phyloP scores from a whole-genome alignment of 331 rosid genomes.

The Acacia pycnantha region DNA sequence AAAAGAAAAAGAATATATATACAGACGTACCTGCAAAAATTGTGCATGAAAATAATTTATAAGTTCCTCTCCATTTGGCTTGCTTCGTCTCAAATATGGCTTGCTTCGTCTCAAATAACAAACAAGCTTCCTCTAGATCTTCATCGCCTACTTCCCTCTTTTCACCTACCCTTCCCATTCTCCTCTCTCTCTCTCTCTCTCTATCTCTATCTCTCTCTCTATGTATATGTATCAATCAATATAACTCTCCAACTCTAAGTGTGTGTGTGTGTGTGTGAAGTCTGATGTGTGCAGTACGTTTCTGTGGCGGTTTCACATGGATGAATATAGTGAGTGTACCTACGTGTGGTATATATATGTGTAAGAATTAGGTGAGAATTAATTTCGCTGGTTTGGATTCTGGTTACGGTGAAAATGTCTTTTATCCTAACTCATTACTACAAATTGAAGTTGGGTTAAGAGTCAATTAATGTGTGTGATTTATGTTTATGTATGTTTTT shows the following conservation, averaged over 20 bases:
- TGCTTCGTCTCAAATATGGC: slow-evolving; percentile 48
- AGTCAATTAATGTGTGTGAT: no score
- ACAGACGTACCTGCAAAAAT: slow-evolving; percentile 31
- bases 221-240: not conserved
- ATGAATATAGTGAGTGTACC: no score
- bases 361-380: no score
- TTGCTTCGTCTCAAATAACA: slow-evolving; percentile 45
- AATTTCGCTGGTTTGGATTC: no score
- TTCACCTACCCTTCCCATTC: not conserved
- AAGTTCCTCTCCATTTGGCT: slow-evolving; percentile 32
- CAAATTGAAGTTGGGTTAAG: no score
- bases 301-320: not conserved
- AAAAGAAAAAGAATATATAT: not conserved
- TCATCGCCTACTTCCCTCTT: not conserved
- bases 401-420: no score
- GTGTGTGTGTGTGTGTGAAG: not conserved
- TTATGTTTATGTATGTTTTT: no score
- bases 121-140: not conserved
- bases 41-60: slow-evolving; percentile 37
- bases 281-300: not conserved
- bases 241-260: not conserved
- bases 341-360: no score
- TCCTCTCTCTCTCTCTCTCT: slow-evolving; percentile 21
- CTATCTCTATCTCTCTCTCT: slow-evolving; percentile 14
- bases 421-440: no score